A percentile compares a stretch with the other conserved stretches of the same genome.
Conservation (phyloP, 2,329 filamentous ascomycete genomes). For the Arthrobotrys pseudoclavata region DNA sequence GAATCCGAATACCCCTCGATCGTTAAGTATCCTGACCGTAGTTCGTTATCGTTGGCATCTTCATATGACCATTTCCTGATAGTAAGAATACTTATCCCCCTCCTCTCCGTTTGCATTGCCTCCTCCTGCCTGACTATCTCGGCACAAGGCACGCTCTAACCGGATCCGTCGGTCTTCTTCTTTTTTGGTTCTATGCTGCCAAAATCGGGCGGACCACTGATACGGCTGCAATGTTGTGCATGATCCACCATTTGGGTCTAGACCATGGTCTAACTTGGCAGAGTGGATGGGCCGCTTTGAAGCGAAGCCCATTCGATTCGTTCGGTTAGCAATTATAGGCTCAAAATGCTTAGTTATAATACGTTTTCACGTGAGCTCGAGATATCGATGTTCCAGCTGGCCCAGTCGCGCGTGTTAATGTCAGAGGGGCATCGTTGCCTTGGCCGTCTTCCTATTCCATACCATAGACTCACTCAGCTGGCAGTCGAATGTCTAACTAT, state of each 20-base stretch:
- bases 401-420: neutral
- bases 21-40: neutral
- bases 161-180: constrained; percentile 1
- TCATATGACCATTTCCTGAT: too few species aligned
- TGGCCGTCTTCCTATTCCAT: neutral
- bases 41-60: neutral
- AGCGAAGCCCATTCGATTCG: constrained; percentile 8
- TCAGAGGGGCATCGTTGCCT: neutral
- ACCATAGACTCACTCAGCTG: too few species aligned
- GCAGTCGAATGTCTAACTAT: too few species aligned
- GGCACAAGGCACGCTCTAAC: constrained; percentile 3
- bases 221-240: constrained; percentile 11
- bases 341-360: too few species aligned
- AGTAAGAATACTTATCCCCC: neutral
- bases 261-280: neutral
- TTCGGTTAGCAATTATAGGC: constrained; percentile 3
- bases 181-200: neutral
- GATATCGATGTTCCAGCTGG: neutral
- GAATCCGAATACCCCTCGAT: neutral
- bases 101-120: neutral
- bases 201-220: neutral
- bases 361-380: constrained; percentile 3
- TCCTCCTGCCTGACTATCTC: neutral
- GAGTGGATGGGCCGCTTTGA: neutral
- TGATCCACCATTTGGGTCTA: neutral